Conservation (phyloP, 2,329 filamentous ascomycete genomes). For the Cryphonectria carpinicola region DNA sequence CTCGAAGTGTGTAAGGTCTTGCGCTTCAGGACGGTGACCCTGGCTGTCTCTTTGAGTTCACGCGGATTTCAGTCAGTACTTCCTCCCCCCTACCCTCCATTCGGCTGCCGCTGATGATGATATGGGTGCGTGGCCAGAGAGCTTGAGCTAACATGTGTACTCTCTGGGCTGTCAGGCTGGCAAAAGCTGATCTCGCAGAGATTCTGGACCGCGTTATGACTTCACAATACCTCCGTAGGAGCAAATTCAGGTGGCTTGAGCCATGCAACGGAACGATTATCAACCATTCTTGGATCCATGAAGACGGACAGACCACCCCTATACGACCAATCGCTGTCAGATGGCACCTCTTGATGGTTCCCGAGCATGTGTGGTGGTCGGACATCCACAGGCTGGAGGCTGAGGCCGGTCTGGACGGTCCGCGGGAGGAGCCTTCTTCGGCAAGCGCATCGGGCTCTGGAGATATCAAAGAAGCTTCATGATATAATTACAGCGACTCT, state of each 20-base stretch:
- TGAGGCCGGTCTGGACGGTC: neutral
- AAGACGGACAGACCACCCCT: neutral
- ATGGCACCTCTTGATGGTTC: neutral
- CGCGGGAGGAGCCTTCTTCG: neutral
- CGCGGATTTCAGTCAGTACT: neutral
- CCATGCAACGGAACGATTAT: neutral
- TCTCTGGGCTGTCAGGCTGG: neutral
- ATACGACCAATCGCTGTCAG: neutral
- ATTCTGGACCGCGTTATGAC: constrained; percentile 5
- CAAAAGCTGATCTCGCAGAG: neutral
- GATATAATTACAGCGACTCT: neutral
- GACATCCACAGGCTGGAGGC: neutral
- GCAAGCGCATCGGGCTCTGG: neutral
- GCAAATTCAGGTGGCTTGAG: neutral
- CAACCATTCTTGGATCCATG: neutral
- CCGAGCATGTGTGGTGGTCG: neutral
- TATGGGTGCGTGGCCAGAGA: neutral
- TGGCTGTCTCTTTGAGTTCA: constrained; percentile 1
- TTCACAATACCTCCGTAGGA: neutral
- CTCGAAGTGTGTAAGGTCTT: neutral
- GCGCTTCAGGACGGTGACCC: neutral
- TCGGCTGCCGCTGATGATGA: neutral
- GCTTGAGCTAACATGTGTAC: neutral
- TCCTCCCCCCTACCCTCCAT: neutral
- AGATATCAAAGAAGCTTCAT: neutral